Percentiles rank a stretch among this genome's conserved stretches.
phyloP scores from a whole-genome alignment of 192 early-diverging fungal species.

The Fimicolochytrium jonesii region DNA sequence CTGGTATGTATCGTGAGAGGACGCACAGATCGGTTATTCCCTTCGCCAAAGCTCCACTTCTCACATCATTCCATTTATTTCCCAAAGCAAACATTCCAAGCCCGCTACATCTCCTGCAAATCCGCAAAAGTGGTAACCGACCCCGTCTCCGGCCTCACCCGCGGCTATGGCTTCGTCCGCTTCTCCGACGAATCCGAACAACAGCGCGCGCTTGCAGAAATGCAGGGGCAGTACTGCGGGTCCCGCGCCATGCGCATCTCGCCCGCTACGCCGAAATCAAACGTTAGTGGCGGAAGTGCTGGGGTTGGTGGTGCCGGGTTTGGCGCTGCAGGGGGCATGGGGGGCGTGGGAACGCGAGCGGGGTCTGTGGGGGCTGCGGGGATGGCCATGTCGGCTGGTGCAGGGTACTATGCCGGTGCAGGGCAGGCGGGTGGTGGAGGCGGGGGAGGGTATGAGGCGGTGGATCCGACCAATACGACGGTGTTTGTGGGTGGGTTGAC shows the following conservation, averaged over 20 bases:
- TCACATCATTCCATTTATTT: not conserved
- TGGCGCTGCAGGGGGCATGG: not conserved
- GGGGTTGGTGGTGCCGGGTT: conserved; percentile 25
- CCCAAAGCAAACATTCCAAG: conserved; percentile 69
- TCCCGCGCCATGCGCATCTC: conserved; percentile 87
- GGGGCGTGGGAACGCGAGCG: not conserved
- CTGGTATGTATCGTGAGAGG: conserved; percentile 50
- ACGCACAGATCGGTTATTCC: no score
- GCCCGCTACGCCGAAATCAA: conserved; percentile 66
- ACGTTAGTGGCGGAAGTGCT: no score
- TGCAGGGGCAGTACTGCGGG: conserved; percentile 83
- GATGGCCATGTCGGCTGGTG: conserved; percentile 14
- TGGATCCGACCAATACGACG: conserved; percentile 91
- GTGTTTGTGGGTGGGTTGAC: conserved; percentile 95
- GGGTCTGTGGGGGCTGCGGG: not conserved
- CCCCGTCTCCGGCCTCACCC: conserved; percentile 70
- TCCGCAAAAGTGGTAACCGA: conserved; percentile 95
- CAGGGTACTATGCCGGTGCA: conserved; percentile 3
- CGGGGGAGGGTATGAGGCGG: conserved; percentile 22
- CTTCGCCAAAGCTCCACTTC: no score
- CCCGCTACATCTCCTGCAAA: conserved; percentile 78
- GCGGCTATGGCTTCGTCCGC: conserved; percentile 93
- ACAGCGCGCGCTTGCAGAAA: conserved; percentile 81
- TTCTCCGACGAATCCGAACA: conserved; percentile 85
- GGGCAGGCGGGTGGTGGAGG: conserved; percentile 6